Evolutionary conservation across 768 basidiomycete genomes (phyloP).

Genomic region (Podaxis rugospora): DNA sequence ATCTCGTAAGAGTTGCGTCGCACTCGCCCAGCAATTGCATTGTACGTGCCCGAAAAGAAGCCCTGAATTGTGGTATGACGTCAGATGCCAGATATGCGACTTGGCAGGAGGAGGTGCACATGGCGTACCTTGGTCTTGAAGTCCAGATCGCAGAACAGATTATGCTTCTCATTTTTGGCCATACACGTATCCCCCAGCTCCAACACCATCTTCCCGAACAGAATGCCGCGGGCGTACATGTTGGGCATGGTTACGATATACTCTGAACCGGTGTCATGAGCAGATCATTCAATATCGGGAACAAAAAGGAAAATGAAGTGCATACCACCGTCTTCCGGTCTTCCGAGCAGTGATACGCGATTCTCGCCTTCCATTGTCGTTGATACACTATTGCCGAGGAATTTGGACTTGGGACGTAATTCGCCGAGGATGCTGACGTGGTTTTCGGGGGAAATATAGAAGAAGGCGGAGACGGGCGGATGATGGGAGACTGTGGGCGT

Average conservation of each 20-base stretch:
- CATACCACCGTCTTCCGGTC: slow-evolving; percentile 83
- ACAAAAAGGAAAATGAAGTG: slow-evolving; percentile 13
- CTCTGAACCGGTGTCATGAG: slow-evolving; percentile 36
- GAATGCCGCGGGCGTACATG: slow-evolving; percentile 88
- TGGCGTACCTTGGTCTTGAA: slow-evolving; percentile 90
- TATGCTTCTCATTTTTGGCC: slow-evolving; percentile 78
- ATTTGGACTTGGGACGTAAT: slow-evolving; percentile 91
- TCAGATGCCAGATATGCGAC: neutral
- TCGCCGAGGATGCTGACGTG: slow-evolving; percentile 86
- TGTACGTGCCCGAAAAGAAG: slow-evolving; percentile 97
- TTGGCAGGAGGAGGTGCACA: neutral
- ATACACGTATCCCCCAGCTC: slow-evolving; percentile 90
- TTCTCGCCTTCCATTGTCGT: slow-evolving; percentile 98
- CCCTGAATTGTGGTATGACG: slow-evolving; percentile 44
- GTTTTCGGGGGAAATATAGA: slow-evolving; percentile 91
- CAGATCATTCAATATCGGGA: neutral
- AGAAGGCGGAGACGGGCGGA: slow-evolving; percentile 93
- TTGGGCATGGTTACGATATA: slow-evolving; percentile 96
- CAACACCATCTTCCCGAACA: slow-evolving; percentile 92
- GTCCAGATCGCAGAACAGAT: slow-evolving; percentile 76
- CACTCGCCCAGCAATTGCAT: slow-evolving; percentile 80
- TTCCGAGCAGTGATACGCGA: slow-evolving; percentile 76
- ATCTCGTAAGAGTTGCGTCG: slow-evolving; percentile 58
- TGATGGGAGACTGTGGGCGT: slow-evolving; percentile 80
- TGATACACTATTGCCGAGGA: slow-evolving; percentile 94